These are phyloP conservation scores for Hylodesmum podocarpum DNA, from an alignment of 306 rosid genomes.

Conservation along the genomic window DNA sequence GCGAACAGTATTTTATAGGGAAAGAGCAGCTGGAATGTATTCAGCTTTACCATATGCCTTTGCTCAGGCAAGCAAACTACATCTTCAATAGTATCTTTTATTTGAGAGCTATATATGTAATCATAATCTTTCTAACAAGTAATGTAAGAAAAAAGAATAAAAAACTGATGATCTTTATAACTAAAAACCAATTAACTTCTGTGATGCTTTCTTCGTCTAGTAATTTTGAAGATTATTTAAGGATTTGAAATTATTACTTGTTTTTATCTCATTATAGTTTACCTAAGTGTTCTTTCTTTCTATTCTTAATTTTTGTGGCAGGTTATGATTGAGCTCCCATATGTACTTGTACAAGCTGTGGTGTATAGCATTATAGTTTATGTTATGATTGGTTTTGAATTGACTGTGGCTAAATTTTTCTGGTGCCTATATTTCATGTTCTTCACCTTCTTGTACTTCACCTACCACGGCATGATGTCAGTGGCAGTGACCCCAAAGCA, in stretches of 20 bases:
- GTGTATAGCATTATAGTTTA: slow-evolving; percentile 46
- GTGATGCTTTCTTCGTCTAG: not conserved
- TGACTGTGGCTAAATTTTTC: slow-evolving; percentile 39
- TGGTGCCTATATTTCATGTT: slow-evolving; percentile 58
- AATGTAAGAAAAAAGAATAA: not conserved
- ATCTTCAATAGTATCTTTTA: not conserved
- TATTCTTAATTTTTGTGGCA: slow-evolving; percentile 24
- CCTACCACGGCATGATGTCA: slow-evolving; percentile 62
- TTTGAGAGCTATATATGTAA: not conserved
- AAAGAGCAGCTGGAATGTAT: slow-evolving; percentile 68
- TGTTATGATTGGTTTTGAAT: slow-evolving; percentile 58
- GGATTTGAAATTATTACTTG: not conserved
- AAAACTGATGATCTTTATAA: too few relatives aligned
- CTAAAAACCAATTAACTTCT: too few relatives aligned
- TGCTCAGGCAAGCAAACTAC: slow-evolving; percentile 47
- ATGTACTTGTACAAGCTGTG: slow-evolving; percentile 43
- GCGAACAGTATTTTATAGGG: slow-evolving; percentile 57
- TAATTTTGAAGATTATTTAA: not conserved
- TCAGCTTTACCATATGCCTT: slow-evolving; percentile 64
- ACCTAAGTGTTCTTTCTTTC: not conserved
- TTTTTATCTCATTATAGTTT: not conserved
- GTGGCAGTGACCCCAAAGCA: slow-evolving; percentile 56
- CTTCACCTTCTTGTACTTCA: slow-evolving; percentile 52
- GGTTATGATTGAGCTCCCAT: slow-evolving; percentile 61
- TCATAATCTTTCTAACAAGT: not conserved